Conservation (phyloP, 2,329 filamentous ascomycete species). For the Cercospora brassicicola region DNA sequence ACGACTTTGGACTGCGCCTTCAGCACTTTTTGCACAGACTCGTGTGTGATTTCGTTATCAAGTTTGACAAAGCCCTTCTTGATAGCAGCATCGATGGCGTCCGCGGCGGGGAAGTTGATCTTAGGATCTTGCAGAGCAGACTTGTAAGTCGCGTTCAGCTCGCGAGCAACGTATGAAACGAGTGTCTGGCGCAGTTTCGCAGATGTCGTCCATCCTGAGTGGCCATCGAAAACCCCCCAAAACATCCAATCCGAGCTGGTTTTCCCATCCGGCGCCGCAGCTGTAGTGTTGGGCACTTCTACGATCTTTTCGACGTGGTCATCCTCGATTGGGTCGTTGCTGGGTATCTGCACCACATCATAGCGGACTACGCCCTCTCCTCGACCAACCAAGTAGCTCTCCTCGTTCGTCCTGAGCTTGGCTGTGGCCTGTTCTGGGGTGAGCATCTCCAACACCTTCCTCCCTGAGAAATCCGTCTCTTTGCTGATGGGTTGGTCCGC, state of each 20-base stretch:
- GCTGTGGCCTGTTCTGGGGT: conserved; percentile 90
- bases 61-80: conserved; percentile 86
- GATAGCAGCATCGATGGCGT: conserved; percentile 85
- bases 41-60: conserved; percentile 91
- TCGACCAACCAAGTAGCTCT: conserved; percentile 85
- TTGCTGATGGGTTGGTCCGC: conserved; percentile 87
- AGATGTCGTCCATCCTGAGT: conserved; percentile 97
- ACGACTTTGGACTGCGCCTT: conserved; percentile 86
- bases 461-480: conserved; percentile 77
- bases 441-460: conserved; percentile 91
- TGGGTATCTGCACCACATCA: conserved; percentile 89
- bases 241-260: conserved; percentile 94
- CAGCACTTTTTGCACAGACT: conserved; percentile 86
- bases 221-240: conserved; percentile 98
- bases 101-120: conserved; percentile 66
- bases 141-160: conserved; percentile 90
- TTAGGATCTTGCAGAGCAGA: conserved; percentile 61
- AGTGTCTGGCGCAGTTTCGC: conserved; percentile 90
- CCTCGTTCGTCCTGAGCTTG: conserved; percentile 83
- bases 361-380: conserved; percentile 92
- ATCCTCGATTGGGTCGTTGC: conserved; percentile 97
- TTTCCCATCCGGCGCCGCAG: conserved; percentile 56
- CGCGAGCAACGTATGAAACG: conserved; percentile 87
- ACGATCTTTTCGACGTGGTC: conserved; percentile 98
- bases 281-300: conserved; percentile 69